Evolutionary conservation across 176 grass and related monocot species (phyloP).

Genomic region (Rhynchospora breviuscula): DNA sequence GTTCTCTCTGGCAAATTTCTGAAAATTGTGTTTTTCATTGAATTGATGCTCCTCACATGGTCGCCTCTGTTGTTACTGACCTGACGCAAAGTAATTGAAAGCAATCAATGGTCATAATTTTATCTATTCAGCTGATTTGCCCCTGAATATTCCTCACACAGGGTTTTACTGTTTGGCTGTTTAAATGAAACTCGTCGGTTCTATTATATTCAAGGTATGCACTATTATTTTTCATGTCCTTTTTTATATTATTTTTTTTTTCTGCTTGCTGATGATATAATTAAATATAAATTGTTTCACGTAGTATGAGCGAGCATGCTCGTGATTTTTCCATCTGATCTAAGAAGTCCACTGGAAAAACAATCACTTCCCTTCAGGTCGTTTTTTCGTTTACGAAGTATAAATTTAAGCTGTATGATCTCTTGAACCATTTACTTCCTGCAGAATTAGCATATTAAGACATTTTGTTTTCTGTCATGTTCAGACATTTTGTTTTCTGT

Average conservation of each 20-base stretch:
- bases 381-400: not conserved
- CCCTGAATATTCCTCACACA: slow-evolving; percentile 29
- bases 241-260: not conserved
- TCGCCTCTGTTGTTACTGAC: slow-evolving; percentile 72
- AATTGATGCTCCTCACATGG: slow-evolving; percentile 65
- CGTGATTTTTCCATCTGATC: slow-evolving; percentile 45
- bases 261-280: not conserved
- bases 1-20: slow-evolving; percentile 67
- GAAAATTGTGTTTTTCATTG: slow-evolving; percentile 76
- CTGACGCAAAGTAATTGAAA: slow-evolving; percentile 57
- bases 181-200: slow-evolving; percentile 60
- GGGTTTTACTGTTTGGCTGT: slow-evolving; percentile 74
- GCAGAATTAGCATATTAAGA: not conserved
- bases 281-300: slow-evolving; percentile 20
- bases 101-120: not conserved
- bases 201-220: slow-evolving; percentile 57
- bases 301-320: slow-evolving; percentile 48
- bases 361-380: slow-evolving; percentile 77
- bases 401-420: not conserved
- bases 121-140: slow-evolving; percentile 1
- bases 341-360: slow-evolving; percentile 47
- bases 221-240: not conserved
- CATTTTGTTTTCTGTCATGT: not conserved
- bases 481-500: slow-evolving; percentile 26
- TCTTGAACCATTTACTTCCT: not conserved